A percentile compares a stretch with the other conserved stretches of the same genome.
These are phyloP conservation scores for Porcisia hertigi DNA, from an alignment of 208 protist species.

Conservation along the genomic window DNA sequence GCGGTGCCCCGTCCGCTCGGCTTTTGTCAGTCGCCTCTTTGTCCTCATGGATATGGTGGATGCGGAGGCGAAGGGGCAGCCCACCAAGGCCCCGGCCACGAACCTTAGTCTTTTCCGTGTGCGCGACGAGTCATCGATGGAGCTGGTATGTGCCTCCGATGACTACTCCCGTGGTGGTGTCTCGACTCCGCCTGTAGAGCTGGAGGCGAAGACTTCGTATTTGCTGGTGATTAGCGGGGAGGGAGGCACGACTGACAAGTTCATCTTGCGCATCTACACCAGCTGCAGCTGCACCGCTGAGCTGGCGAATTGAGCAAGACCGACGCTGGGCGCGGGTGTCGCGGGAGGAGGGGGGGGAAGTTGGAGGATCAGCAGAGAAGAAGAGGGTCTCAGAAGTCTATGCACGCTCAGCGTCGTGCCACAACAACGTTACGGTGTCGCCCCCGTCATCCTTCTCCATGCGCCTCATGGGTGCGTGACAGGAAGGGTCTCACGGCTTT, in stretches of 20 bases:
- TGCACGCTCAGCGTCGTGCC: not conserved
- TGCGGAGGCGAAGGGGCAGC: conserved; percentile 29
- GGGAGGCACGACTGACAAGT: conserved; percentile 48
- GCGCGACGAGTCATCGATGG: conserved; percentile 49
- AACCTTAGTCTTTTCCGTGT: conserved; percentile 65
- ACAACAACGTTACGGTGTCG: not conserved
- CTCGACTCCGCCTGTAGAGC: conserved; percentile 42
- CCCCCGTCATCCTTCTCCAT: not conserved
- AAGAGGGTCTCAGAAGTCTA: not conserved
- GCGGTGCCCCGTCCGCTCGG: conserved; percentile 25
- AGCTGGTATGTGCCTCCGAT: conserved; percentile 56
- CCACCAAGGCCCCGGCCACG: conserved; percentile 25
- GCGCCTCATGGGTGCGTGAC: not conserved
- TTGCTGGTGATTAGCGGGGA: conserved; percentile 63
- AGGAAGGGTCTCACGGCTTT: not conserved
- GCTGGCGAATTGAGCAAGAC: conserved; percentile 22
- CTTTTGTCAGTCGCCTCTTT: conserved; percentile 56
- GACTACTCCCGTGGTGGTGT: conserved; percentile 48
- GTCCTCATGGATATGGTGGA: conserved; percentile 48
- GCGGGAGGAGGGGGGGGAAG: not conserved
- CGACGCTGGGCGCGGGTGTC: not conserved
- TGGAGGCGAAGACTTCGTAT: conserved; percentile 52
- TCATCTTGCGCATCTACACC: conserved; percentile 68
- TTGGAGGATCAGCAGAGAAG: not conserved
- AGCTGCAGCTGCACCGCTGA: conserved; percentile 36